Evolutionary conservation across 495 filamentous ascomycete species (phyloP), one percentile per base, ranked within the genome.

Genomic region (Xylaria palmicola): DNA sequence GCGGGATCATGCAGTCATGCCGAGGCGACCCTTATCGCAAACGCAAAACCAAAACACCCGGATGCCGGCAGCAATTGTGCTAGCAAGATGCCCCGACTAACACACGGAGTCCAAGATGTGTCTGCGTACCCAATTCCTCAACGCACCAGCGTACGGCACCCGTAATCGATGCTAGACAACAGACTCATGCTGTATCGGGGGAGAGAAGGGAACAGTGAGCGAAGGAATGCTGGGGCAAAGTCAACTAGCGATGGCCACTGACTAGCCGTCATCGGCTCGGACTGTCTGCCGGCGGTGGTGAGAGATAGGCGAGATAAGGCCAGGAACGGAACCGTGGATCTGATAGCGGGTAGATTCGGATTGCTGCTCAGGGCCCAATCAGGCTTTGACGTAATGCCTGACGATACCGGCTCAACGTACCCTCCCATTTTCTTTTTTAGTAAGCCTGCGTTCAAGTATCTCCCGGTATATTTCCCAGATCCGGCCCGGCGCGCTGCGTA

Each of bases 301-400:
- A 40, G 19, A 43, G 37, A 56, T 56, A 44, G 26, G 53, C 51
- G 39, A 56, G 53, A 56, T 56, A 56, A 56, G 53, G 53, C 19
- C 41, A 48, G 55, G 41, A 47, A 47, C 55, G 55, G 41, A 47
- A 47, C 55, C 29, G 13, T 12, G 29, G 34, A 39, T 53, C 34
- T 53, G 50, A 36, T 27, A 39, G 55, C 55, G 55, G 55, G 27
- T 57, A 57, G 41, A 57, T 57, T 57, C 55, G 55, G 55, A 26
- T 26, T 19, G 2, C 7, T 56, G 3, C 22, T 29, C 32, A 13
- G 26, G n/a, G 29, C 26, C 29, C 29, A 32, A 32, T 51, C 4
- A 34, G 48, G 17, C 12, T 34, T 34, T 51, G n/a, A 34, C 29
- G 48, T 34, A 51, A 51, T 51, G 34, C 26, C 48, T 19, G 22